Base-by-base conservation (phyloP, 192 early-diverging fungal species). In the Backusella psychrophila region DNA sequence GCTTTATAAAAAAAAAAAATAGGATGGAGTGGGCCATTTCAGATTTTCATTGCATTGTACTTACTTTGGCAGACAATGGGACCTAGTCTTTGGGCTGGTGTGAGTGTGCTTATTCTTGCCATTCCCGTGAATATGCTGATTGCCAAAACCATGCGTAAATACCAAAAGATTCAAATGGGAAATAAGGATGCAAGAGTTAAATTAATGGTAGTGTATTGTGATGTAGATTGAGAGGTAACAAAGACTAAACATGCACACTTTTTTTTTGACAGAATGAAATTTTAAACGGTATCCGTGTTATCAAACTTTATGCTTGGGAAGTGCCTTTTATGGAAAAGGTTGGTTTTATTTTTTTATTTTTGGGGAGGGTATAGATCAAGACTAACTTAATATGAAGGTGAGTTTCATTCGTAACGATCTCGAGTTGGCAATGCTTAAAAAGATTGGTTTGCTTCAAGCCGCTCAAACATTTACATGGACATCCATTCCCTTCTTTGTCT, bases 291-390 rank as follows among this genome's bases (percentile, higher is more conserved):
- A 96, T 97, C 75, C 94, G 93, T 75, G 94, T 99, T 26, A 97
- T 99, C 85, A 99, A 97, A 80, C 86, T 99, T 36, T 99, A 97
- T 78, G 96, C 97, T 29, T 98, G 95, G 95, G 96, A 96, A 80
- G 78, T 80, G 1, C 86, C 93, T 33, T 96, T 97, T 75, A 77
- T 93, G 69, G 83, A 94, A 78, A 90, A 87, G 78, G 88, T 94
- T 46, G 71, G 11, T 69, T 17, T 67, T 92, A 92, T 83, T 78
- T 36, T 35, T 21, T n/a, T 29, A 44, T 36, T 35, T 21, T n/a
- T 29, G 63, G 12, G 49, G 49, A 34, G 42, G 66, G 26, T 59
- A 12, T 68, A 6, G n/a, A 17, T 4, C 9, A 56, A 56, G n/a
- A 56, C 52, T 56, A 56, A 56, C 52, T 23, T 19, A 56, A 35